Conservation (phyloP, 2,329 filamentous ascomycete genomes). For the Xylariaceae sp. region DNA sequence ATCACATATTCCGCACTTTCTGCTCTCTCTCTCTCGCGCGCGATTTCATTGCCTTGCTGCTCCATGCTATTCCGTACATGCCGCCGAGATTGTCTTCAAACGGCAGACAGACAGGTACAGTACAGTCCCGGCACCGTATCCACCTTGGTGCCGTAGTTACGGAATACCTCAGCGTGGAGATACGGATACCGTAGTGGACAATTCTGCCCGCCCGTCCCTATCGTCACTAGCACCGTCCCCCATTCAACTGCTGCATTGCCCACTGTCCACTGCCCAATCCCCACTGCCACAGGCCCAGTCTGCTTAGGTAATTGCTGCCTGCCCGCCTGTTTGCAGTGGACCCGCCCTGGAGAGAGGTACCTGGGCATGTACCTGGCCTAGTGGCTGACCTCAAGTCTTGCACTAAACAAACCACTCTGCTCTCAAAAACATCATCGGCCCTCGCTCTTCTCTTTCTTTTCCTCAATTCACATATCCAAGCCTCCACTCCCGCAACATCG, state of each 20-base stretch:
- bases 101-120: too few relatives aligned
- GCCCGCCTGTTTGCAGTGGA: not conserved
- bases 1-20: conserved; percentile 13
- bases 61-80: too few relatives aligned
- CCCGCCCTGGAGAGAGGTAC: conserved; percentile 7
- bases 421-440: conserved; percentile 28
- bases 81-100: too few relatives aligned
- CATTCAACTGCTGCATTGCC: not conserved
- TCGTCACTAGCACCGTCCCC: too few relatives aligned
- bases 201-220: too few relatives aligned
- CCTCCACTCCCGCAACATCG: not conserved
- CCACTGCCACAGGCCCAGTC: too few relatives aligned
- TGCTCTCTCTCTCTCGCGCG: not conserved
- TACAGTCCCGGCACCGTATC: too few relatives aligned
- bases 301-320: not conserved
- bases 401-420: conserved; percentile 28
- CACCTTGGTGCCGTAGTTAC: too few relatives aligned
- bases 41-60: too few relatives aligned
- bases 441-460: conserved; percentile 12
- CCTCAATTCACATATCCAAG: not conserved
- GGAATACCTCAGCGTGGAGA: too few relatives aligned
- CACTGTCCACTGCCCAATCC: not conserved
- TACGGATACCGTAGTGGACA: too few relatives aligned
- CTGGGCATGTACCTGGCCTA: not conserved
- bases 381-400: conserved; percentile 18